A percentile compares a stretch with the other conserved stretches of the same genome.
Conservation (phyloP, 2,329 filamentous ascomycete species). For the Hansfordia pulvinata region DNA sequence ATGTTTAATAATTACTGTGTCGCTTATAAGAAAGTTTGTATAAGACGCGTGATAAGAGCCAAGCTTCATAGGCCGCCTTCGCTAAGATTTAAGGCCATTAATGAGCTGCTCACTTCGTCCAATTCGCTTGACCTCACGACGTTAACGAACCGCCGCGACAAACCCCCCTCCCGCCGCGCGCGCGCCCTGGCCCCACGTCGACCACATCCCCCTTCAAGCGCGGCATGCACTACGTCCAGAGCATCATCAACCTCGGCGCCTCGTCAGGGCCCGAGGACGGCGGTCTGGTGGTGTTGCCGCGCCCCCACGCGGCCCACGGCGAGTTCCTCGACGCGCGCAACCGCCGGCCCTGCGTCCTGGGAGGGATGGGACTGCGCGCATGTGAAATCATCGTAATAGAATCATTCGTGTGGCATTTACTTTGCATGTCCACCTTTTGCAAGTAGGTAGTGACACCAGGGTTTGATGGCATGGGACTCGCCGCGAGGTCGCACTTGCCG, state of each 20-base stretch:
- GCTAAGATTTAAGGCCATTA: constrained; percentile 29
- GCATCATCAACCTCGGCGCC: constrained; percentile 28
- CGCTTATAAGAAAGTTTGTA: constrained; percentile 31
- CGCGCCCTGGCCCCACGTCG: constrained; percentile 30
- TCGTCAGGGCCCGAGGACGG: constrained; percentile 19
- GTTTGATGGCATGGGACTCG: too few relatives aligned
- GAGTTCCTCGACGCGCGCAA: too few relatives aligned
- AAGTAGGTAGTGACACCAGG: too few relatives aligned
- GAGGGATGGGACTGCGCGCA: neutral
- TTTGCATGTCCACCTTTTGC: too few relatives aligned
- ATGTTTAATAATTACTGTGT: constrained; percentile 31
- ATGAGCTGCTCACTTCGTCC: constrained; percentile 33
- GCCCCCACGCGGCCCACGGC: constrained; percentile 13
- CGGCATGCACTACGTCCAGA: constrained; percentile 36
- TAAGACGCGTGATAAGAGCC: constrained; percentile 33
- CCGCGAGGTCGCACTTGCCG: too few relatives aligned
- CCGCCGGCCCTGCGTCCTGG: too few relatives aligned
- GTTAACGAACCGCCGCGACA: constrained; percentile 20
- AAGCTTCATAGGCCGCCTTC: constrained; percentile 28
- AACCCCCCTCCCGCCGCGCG: constrained; percentile 19
- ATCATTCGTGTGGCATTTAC: too few relatives aligned
- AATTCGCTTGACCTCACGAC: constrained; percentile 31
- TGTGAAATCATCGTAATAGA: too few relatives aligned
- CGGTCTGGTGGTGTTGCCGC: constrained; percentile 18
- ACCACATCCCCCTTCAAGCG: constrained; percentile 26